Evolutionary conservation across 129 eudicot genomes (phyloP).

Genomic region (Oenanthe sinensis): DNA sequence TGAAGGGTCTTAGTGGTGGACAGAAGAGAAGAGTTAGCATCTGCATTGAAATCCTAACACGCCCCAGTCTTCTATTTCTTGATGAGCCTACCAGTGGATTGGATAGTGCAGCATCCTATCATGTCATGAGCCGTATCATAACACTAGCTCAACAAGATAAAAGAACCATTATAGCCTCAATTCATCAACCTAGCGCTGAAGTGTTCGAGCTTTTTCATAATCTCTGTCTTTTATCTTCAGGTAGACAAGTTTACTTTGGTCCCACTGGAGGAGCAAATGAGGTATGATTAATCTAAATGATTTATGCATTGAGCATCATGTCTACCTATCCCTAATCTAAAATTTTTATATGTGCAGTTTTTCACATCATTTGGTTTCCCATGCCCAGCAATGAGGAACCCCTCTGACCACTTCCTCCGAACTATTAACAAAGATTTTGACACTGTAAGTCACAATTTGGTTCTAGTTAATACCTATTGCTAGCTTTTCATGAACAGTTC

Average conservation of each 20-base stretch:
- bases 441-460: slow-evolving; percentile 22
- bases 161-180: slow-evolving; percentile 56
- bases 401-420: slow-evolving; percentile 74
- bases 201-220: slow-evolving; percentile 73
- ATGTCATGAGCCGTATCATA: slow-evolving; percentile 71
- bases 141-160: slow-evolving; percentile 41
- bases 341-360: slow-evolving; percentile 30
- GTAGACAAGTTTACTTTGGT: slow-evolving; percentile 67
- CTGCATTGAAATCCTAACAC: slow-evolving; percentile 69
- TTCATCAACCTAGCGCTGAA: slow-evolving; percentile 78
- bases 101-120: slow-evolving; percentile 77
- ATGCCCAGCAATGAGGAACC: slow-evolving; percentile 65
- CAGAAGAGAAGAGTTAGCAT: slow-evolving; percentile 87
- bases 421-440: slow-evolving; percentile 79
- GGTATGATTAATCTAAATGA: slow-evolving; percentile 23
- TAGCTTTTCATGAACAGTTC: not conserved
- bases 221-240: slow-evolving; percentile 66
- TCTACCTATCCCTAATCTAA: not conserved
- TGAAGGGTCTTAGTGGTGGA: slow-evolving; percentile 81
- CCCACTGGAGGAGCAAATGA: slow-evolving; percentile 34
- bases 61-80: slow-evolving; percentile 62
- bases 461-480: not conserved
- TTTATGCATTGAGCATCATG: not conserved
- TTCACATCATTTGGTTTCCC: slow-evolving; percentile 60
- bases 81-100: slow-evolving; percentile 96